Evolutionary conservation across 305 asterid genomes (phyloP).

Genomic region (Fraxinus angustifolia): DNA sequence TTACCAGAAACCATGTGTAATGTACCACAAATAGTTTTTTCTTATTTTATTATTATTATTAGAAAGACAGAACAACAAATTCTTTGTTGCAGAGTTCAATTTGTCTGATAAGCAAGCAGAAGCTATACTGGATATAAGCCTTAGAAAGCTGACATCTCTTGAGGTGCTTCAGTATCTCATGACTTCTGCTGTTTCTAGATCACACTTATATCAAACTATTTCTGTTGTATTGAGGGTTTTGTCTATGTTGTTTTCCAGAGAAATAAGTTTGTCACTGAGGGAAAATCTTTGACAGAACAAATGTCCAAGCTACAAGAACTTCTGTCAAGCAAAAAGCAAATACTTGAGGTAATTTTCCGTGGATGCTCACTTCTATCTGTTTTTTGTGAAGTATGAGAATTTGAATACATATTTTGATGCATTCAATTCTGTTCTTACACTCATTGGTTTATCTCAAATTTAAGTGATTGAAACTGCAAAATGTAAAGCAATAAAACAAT

Average conservation of each 20-base stretch:
- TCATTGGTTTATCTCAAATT: neutral
- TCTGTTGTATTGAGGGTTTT: constrained; percentile 18
- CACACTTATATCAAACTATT: constrained; percentile 7
- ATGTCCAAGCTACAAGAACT: constrained; percentile 75
- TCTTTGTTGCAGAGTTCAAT: constrained; percentile 60
- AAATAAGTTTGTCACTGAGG: constrained; percentile 80
- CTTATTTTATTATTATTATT: neutral
- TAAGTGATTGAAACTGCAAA: neutral
- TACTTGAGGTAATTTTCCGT: constrained; percentile 60
- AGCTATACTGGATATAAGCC: constrained; percentile 92
- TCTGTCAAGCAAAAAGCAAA: constrained; percentile 71
- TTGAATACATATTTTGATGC: constrained; percentile 17
- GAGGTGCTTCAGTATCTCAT: constrained; percentile 56
- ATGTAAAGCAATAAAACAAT: constrained; percentile 1
- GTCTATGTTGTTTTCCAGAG: constrained; percentile 49
- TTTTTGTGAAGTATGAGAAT: constrained; percentile 1
- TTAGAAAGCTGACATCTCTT: constrained; percentile 81
- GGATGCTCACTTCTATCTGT: constrained; percentile 7
- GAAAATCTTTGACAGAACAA: constrained; percentile 65
- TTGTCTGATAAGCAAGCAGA: constrained; percentile 94
- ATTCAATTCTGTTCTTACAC: constrained; percentile 7
- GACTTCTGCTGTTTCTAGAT: constrained; percentile 18
- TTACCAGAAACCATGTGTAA: neutral
- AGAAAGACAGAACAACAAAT: neutral
- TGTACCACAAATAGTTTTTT: neutral